phyloP scores from a whole-genome alignment of 352 stramenopile genomes.

The Globisporangium perplexum region DNA sequence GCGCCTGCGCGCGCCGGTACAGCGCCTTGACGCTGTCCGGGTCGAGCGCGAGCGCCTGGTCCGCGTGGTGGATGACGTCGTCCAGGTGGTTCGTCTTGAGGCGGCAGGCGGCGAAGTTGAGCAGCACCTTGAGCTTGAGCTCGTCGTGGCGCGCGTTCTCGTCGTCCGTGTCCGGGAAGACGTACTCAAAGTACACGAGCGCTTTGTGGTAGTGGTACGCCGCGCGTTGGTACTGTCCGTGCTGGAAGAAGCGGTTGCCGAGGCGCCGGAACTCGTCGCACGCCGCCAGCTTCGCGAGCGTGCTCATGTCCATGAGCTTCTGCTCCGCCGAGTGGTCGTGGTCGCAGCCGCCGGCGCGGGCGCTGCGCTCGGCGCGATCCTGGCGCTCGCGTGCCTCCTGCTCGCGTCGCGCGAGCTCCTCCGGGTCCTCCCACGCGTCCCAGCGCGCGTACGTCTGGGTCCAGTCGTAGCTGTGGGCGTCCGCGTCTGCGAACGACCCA shows the following conservation, averaged over 20 bases:
- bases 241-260: slow-evolving; percentile 69
- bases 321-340: slow-evolving; percentile 86
- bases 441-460: slow-evolving; percentile 74
- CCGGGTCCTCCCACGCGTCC: slow-evolving; percentile 73
- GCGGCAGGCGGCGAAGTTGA: slow-evolving; percentile 73
- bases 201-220: slow-evolving; percentile 80
- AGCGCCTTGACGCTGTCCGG: slow-evolving; percentile 51
- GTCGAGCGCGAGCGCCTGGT: slow-evolving; percentile 58
- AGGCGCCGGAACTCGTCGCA: slow-evolving; percentile 68
- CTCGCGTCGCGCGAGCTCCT: slow-evolving; percentile 67
- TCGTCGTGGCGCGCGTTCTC: slow-evolving; percentile 43
- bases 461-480: slow-evolving; percentile 47
- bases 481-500: not conserved
- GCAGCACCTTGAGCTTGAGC: slow-evolving; percentile 52
- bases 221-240: slow-evolving; percentile 77
- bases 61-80: slow-evolving; percentile 57
- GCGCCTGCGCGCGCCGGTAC: slow-evolving; percentile 61
- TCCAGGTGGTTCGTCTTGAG: slow-evolving; percentile 73
- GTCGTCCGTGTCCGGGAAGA: slow-evolving; percentile 62
- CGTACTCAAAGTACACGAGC: slow-evolving; percentile 85
- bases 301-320: slow-evolving; percentile 85
- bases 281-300: slow-evolving; percentile 40
- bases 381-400: slow-evolving; percentile 56
- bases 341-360: slow-evolving; percentile 44
- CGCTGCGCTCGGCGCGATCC: slow-evolving; percentile 41